Conservation (phyloP, 345 rosid genomes). For the Hibiscus mutabilis region DNA sequence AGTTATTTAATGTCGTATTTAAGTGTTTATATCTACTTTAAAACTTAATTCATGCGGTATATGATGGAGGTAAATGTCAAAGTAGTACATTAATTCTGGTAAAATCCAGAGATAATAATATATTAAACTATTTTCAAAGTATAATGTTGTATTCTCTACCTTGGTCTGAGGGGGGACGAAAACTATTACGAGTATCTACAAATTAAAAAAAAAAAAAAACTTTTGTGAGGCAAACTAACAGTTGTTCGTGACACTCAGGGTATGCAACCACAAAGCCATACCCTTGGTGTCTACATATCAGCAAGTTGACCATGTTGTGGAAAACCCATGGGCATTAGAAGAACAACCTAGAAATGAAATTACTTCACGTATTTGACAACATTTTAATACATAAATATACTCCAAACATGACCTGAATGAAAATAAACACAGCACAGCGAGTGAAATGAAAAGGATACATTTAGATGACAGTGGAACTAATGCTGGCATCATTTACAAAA, state of each 20-base stretch:
- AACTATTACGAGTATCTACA: slow-evolving; percentile 58
- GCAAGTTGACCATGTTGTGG: background rate
- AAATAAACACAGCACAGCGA: background rate
- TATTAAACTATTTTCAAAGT: background rate
- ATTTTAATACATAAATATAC: background rate
- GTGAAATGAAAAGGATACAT: background rate
- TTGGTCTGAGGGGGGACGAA: slow-evolving; percentile 42
- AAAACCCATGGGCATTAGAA: no score
- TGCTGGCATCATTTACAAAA: background rate
- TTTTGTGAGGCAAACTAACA: slow-evolving; percentile 9
- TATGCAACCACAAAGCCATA: background rate
- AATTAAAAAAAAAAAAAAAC: slow-evolving; percentile 9
- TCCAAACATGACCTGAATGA: background rate
- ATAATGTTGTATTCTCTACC: slow-evolving; percentile 29
- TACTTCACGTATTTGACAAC: background rate
- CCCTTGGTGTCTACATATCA: background rate
- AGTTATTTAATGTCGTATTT: no score
- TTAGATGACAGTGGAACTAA: background rate
- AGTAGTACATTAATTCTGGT: no score
- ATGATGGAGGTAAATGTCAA: no score
- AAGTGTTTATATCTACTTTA: no score
- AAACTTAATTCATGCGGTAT: no score
- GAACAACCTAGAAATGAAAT: background rate
- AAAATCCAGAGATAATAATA: background rate
- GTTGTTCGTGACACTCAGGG: background rate